These are phyloP conservation scores for Hypoxylon sp. DNA, from an alignment of 2,329 filamentous ascomycete species.

Conservation along the genomic window DNA sequence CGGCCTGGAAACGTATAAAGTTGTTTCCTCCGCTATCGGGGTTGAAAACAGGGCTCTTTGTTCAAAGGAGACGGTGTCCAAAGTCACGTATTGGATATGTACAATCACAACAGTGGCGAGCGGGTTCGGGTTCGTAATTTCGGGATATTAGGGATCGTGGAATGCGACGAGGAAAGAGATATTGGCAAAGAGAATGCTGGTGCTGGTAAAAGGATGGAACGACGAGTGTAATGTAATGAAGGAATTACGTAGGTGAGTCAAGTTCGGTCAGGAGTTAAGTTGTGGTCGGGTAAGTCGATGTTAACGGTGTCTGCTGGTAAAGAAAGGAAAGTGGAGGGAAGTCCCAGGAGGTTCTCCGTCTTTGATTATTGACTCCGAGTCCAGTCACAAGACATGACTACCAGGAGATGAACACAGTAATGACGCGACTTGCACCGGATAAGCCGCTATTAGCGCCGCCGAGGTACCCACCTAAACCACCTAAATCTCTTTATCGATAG, in stretches of 20 bases:
- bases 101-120: slow-evolving; percentile 5
- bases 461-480: slow-evolving; percentile 5
- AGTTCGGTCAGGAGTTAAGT: not conserved
- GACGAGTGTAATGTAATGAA: slow-evolving; percentile 6
- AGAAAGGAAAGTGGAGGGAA: slow-evolving; percentile 37
- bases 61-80: slow-evolving; percentile 27
- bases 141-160: slow-evolving; percentile 7
- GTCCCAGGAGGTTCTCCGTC: slow-evolving; percentile 21
- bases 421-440: slow-evolving; percentile 40
- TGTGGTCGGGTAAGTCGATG: slow-evolving; percentile 10
- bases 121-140: not conserved
- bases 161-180: slow-evolving; percentile 34
- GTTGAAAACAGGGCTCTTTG: slow-evolving; percentile 6
- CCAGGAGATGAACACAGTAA: slow-evolving; percentile 16
- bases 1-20: not conserved
- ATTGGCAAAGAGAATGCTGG: slow-evolving; percentile 9
- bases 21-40: slow-evolving; percentile 3
- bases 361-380: slow-evolving; percentile 29
- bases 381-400: slow-evolving; percentile 38
- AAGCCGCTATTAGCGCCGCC: slow-evolving; percentile 34
- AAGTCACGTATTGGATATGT: slow-evolving; percentile 28
- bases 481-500: slow-evolving; percentile 26
- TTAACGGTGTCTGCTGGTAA: slow-evolving; percentile 1
- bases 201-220: slow-evolving; percentile 19
- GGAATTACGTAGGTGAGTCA: slow-evolving; percentile 18